Percentiles rank a stretch among this genome's conserved stretches.
Conservation (phyloP, 495 filamentous ascomycete genomes). For the Penicillium bialowiezense region DNA sequence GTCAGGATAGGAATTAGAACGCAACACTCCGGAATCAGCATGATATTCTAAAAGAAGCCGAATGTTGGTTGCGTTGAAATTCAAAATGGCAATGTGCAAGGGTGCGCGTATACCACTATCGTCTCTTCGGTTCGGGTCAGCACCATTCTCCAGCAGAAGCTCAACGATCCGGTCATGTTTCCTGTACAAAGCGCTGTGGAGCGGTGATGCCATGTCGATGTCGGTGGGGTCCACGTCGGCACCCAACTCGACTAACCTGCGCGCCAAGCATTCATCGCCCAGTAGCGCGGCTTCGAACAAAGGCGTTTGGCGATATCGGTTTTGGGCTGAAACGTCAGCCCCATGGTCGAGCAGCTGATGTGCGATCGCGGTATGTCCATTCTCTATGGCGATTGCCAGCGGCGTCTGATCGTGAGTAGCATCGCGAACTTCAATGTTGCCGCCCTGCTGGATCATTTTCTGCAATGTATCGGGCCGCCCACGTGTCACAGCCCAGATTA, state of each 20-base stretch:
- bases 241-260: background rate
- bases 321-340: background rate
- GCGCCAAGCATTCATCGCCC: background rate
- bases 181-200: background rate
- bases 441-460: background rate
- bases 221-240: background rate
- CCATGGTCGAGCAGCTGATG: conserved; percentile 8
- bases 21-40: background rate
- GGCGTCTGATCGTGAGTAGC: conserved; percentile 5
- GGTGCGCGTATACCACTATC: no score
- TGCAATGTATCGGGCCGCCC: background rate
- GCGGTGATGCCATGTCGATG: background rate
- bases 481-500: conserved; percentile 20
- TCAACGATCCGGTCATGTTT: background rate
- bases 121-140: background rate
- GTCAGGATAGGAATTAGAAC: background rate
- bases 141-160: background rate
- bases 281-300: background rate
- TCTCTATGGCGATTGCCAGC: conserved; percentile 10
- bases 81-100: background rate
- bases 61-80: background rate
- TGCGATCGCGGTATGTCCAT: conserved; percentile 7
- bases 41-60: background rate
- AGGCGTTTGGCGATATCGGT: background rate
- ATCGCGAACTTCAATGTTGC: conserved; percentile 1